These are phyloP conservation scores for Fennellomyces sp. DNA, from an alignment of 371 early-diverging fungal species.

Conservation along the genomic window DNA sequence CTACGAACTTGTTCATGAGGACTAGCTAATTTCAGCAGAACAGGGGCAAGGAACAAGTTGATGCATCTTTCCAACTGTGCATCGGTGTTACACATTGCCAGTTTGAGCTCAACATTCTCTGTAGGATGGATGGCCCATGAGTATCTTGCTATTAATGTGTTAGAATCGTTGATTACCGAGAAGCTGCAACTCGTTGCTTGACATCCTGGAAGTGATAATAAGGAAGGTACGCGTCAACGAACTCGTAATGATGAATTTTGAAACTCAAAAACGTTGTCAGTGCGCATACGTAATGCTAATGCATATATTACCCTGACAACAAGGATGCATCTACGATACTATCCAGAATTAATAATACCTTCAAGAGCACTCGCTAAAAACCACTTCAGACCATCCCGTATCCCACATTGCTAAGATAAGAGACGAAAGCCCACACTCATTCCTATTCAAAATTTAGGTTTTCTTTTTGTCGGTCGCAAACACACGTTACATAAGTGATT, in stretches of 20 bases:
- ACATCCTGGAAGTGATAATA: slow-evolving; percentile 12
- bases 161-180: slow-evolving; percentile 25
- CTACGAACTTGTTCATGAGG: slow-evolving; percentile 53
- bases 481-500: neutral
- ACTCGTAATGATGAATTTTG: neutral
- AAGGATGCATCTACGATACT: neutral
- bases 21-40: slow-evolving; percentile 73
- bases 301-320: neutral
- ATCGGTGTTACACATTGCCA: slow-evolving; percentile 83
- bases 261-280: slow-evolving; percentile 7
- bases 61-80: slow-evolving; percentile 75
- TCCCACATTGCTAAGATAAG: too few relatives aligned
- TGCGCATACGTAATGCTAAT: slow-evolving; percentile 3
- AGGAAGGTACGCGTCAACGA: slow-evolving; percentile 1
- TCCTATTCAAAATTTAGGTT: too few relatives aligned
- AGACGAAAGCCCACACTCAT: too few relatives aligned
- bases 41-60: slow-evolving; percentile 71
- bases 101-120: slow-evolving; percentile 84
- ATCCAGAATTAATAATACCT: neutral
- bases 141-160: neutral
- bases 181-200: slow-evolving; percentile 38
- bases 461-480: neutral
- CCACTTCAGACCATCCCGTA: neutral
- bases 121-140: slow-evolving; percentile 8
- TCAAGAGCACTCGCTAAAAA: neutral